A percentile compares a stretch with the other conserved stretches of the same genome.
Conservation (phyloP, 179 eudicot genomes). For the Silene coronaria region DNA sequence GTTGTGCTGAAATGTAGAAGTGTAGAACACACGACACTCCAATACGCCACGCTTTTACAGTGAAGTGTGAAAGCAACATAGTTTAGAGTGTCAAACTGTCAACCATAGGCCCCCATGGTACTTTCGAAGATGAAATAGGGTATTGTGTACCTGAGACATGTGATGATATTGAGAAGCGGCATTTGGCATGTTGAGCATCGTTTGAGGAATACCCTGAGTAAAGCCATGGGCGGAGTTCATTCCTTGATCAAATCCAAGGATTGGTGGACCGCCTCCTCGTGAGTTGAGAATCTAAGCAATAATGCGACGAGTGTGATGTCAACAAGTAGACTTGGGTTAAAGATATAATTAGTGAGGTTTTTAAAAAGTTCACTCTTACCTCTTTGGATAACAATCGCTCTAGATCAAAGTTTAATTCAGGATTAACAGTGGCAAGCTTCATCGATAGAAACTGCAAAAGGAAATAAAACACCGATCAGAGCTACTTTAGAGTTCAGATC, state of each 20-base stretch:
- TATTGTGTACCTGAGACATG: conserved; percentile 55
- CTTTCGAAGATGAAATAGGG: background rate
- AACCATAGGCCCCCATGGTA: background rate
- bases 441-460: conserved; percentile 48
- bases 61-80: too few relatives aligned
- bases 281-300: conserved; percentile 32
- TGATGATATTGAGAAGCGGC: conserved; percentile 48
- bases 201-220: conserved; percentile 42
- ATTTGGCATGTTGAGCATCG: conserved; percentile 38
- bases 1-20: too few relatives aligned
- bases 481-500: background rate
- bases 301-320: background rate
- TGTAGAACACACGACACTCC: too few relatives aligned
- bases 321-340: background rate
- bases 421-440: conserved; percentile 56
- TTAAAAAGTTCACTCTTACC: conserved; percentile 27
- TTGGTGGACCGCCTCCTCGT: conserved; percentile 31
- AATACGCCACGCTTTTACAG: too few relatives aligned
- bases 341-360: background rate
- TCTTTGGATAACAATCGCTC: conserved; percentile 46
- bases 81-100: too few relatives aligned
- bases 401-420: conserved; percentile 37
- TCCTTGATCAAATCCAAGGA: conserved; percentile 57
- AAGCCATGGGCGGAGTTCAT: conserved; percentile 51
- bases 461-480: background rate